These are phyloP conservation scores for Luzula sylvatica DNA, from an alignment of 176 grass and related monocot species.

Conservation along the genomic window DNA sequence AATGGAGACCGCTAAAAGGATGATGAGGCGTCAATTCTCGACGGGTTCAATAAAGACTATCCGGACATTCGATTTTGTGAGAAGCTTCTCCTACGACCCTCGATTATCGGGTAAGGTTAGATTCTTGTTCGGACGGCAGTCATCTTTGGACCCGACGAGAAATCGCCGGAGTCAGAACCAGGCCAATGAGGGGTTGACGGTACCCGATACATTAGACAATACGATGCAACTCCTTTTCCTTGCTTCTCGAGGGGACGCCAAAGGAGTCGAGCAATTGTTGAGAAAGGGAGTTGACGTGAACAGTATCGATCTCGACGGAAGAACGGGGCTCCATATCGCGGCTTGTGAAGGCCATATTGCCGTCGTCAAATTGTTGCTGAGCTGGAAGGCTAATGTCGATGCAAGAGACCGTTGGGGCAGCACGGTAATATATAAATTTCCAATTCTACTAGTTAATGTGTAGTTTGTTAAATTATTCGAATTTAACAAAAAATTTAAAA, in stretches of 20 bases:
- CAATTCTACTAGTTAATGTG: too few species aligned
- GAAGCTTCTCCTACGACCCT: conserved; percentile 46
- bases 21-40: conserved; percentile 56
- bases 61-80: conserved; percentile 35
- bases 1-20: conserved; percentile 31
- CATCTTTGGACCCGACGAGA: conserved; percentile 65
- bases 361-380: conserved; percentile 52
- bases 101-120: conserved; percentile 30
- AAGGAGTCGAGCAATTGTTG: conserved; percentile 39
- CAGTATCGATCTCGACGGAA: conserved; percentile 80
- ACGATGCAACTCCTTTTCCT: conserved; percentile 85
- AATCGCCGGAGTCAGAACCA: conserved; percentile 57
- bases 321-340: conserved; percentile 82
- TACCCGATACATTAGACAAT: conserved; percentile 58
- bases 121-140: conserved; percentile 69
- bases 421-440: conserved; percentile 37
- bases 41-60: conserved; percentile 35
- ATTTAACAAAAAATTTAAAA: too few species aligned
- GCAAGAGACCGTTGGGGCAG: conserved; percentile 81
- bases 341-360: conserved; percentile 46
- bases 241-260: conserved; percentile 53
- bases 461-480: too few species aligned
- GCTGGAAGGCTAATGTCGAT: conserved; percentile 68
- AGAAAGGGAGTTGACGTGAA: conserved; percentile 52
- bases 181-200: conserved; percentile 33